A percentile compares a stretch with the other conserved stretches of the same genome.
Evolutionary conservation across 2,329 filamentous ascomycete genomes (phyloP).

Genomic region (Monilinia fructicola): DNA sequence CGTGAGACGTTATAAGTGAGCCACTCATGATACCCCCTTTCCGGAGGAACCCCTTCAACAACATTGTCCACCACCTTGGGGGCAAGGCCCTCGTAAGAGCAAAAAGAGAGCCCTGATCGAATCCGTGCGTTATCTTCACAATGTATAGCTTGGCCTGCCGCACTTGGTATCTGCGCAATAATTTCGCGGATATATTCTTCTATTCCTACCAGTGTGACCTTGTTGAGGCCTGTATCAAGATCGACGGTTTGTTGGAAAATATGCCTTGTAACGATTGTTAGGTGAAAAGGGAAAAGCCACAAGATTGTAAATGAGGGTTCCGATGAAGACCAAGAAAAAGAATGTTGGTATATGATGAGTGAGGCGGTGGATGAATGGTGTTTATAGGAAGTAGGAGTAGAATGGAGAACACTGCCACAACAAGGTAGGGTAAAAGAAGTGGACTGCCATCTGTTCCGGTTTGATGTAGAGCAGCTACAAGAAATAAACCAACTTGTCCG

Average conservation of each 20-base stretch:
- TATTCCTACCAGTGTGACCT: slow-evolving; percentile 67
- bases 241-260: slow-evolving; percentile 84
- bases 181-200: slow-evolving; percentile 66
- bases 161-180: slow-evolving; percentile 68
- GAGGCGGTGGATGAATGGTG: slow-evolving; percentile 84
- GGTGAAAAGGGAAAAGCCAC: slow-evolving; percentile 84
- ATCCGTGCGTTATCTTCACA: slow-evolving; percentile 49
- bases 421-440: slow-evolving; percentile 68
- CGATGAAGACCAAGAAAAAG: slow-evolving; percentile 69
- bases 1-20: slow-evolving; percentile 63
- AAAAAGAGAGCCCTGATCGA: slow-evolving; percentile 58
- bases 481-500: slow-evolving; percentile 71
- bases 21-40: slow-evolving; percentile 55
- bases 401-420: slow-evolving; percentile 66
- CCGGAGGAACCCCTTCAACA: slow-evolving; percentile 45
- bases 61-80: slow-evolving; percentile 61
- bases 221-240: slow-evolving; percentile 69
- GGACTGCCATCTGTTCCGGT: slow-evolving; percentile 81
- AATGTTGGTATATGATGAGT: slow-evolving; percentile 80
- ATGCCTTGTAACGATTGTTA: slow-evolving; percentile 78
- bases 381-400: slow-evolving; percentile 72
- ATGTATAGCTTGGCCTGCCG: slow-evolving; percentile 58
- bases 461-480: slow-evolving; percentile 72
- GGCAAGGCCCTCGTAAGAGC: slow-evolving; percentile 67
- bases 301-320: slow-evolving; percentile 82